Evolutionary conservation across 2,329 filamentous ascomycete genomes (phyloP), one percentile per base, ranked within the genome.

Genomic region (Apiospora kogelbergensis): DNA sequence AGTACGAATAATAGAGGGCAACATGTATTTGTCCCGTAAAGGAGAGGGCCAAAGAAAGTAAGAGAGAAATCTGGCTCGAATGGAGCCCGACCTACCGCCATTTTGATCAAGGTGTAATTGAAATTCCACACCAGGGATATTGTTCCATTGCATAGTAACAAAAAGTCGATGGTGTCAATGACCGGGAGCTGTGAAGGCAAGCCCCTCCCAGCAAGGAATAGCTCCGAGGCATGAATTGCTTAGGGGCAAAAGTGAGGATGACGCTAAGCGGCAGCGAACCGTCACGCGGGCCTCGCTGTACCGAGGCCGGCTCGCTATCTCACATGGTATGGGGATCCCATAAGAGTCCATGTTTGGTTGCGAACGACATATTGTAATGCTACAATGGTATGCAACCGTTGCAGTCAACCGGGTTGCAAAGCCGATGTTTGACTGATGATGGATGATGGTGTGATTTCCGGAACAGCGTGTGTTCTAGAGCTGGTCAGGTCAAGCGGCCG

Each of bases 161-260:
- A 60, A 57, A 60, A 22, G 30, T 37, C 20, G 17, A 60, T 37
- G 30, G 53, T 37, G 53, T 60, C 30, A 37, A 37, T 37, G 53
- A 37, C 37, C 6, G 48, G 15, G 48, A 57, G 26, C 20, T 37
- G 53, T 37, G 26, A 60, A 60, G 53, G 30, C 53, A 60, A 60
- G 30, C 53, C 53, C 53, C 53, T 60, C 53, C 53, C n/a, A 60
- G 53, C 53, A 60, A 60, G 53, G 26, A 60, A 60, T 60, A 60
- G 53, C 53, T 37, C 53, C 53, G 30, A n/a, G 30, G 53, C 17
- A 37, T 37, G 30, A n/a, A n/a, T n/a, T n/a, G n/a, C 30, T 37
- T 60, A 20, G 53, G 48, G 48, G 48, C 45, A 60, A 60, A 60
- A 17, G 9, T 6, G 20, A 60, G 53, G 30, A 37, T 37, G 53